These are phyloP conservation scores for Gracilaria caudata DNA, from an alignment of 23 red algal genomes.

Conservation along the genomic window DNA sequence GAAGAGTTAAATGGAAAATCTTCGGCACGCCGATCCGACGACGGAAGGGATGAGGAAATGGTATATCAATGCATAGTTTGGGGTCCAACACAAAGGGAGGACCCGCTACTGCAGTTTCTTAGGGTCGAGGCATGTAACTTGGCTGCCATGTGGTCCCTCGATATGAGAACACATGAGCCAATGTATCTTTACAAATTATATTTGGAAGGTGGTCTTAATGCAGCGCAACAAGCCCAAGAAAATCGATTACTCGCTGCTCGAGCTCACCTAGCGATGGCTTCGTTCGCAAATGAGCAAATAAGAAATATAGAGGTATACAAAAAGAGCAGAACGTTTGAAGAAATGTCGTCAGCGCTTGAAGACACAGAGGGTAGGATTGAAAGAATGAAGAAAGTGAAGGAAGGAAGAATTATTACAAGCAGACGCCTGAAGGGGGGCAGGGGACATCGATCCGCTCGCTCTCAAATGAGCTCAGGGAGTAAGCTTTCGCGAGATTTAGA, in stretches of 20 bases:
- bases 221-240: conserved; percentile 23
- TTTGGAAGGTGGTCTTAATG: conserved; percentile 39
- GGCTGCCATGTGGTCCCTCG: conserved; percentile 63
- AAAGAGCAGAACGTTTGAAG: conserved; percentile 48
- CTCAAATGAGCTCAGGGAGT: conserved; percentile 35
- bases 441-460: conserved; percentile 29
- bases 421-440: neutral
- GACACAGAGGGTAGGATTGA: conserved; percentile 29
- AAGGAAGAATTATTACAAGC: conserved; percentile 23
- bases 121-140: conserved; percentile 67
- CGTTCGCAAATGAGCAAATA: conserved; percentile 67
- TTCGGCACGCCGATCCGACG: neutral
- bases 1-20: conserved; percentile 20
- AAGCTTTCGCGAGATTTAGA: conserved; percentile 49
- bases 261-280: conserved; percentile 64
- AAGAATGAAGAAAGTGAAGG: conserved; percentile 29
- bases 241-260: conserved; percentile 18
- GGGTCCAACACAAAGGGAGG: neutral
- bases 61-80: neutral
- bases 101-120: conserved; percentile 30
- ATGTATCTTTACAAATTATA: conserved; percentile 56
- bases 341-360: conserved; percentile 25
- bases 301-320: conserved; percentile 43
- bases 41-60: neutral
- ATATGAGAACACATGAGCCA: conserved; percentile 70